Evolutionary conservation across 257 asterid species (phyloP).

Genomic region (Voacanga thouarsii): DNA sequence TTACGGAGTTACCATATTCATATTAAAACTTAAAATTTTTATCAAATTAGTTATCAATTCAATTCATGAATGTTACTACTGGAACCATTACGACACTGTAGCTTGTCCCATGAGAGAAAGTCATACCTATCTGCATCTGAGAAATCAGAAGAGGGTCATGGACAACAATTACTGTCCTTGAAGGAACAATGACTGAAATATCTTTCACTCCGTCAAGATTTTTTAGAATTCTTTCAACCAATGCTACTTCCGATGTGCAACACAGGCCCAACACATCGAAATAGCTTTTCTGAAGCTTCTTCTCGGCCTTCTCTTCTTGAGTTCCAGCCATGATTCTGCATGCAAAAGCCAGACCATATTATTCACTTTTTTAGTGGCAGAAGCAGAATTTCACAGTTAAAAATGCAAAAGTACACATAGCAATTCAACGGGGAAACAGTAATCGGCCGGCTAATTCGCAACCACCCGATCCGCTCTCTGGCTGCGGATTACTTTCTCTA

Average conservation of each 20-base stretch:
- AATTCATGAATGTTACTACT: no score
- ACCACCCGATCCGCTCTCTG: no score
- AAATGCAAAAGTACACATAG: no score
- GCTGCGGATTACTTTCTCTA: no score
- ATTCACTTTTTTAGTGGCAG: no score
- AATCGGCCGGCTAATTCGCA: no score
- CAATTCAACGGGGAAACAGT: no score
- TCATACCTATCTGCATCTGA: constrained; percentile 59
- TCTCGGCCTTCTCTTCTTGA: neutral
- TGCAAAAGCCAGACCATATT: neutral
- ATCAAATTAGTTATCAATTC: no score
- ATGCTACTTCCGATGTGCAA: constrained; percentile 55
- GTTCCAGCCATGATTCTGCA: neutral
- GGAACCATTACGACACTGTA: no score
- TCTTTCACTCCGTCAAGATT: constrained; percentile 67
- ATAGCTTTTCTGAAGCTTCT: constrained; percentile 63
- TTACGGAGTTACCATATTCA: no score
- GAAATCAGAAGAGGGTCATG: constrained; percentile 62
- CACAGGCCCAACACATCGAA: constrained; percentile 85
- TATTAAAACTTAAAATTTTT: no score
- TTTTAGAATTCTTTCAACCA: constrained; percentile 50
- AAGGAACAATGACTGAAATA: constrained; percentile 58
- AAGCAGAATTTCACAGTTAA: no score
- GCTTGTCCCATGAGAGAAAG: neutral
- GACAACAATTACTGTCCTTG: constrained; percentile 57